Percentiles rank a stretch among this genome's conserved stretches.
Conservation (phyloP, 176 grass and related monocot genomes). For the Urochloa ruziziensis region DNA sequence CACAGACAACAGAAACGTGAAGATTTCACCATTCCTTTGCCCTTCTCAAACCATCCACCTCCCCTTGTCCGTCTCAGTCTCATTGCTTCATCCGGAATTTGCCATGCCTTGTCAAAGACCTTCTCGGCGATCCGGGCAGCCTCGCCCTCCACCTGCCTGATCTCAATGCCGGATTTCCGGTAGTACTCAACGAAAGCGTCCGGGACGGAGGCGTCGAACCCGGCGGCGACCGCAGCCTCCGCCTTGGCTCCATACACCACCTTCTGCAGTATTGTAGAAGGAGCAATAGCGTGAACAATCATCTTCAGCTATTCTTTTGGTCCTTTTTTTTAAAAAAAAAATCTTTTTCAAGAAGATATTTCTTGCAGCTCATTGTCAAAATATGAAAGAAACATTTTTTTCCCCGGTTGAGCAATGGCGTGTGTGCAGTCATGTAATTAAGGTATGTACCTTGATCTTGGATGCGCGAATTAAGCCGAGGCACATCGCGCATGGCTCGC, state of each 20-base stretch:
- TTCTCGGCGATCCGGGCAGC: background rate
- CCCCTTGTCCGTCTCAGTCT: background rate
- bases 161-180: background rate
- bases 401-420: background rate
- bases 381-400: background rate
- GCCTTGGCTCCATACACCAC: constrained; percentile 19
- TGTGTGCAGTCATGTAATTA: no score
- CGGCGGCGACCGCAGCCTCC: background rate
- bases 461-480: constrained; percentile 57
- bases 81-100: background rate
- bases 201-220: background rate
- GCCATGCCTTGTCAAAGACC: background rate
- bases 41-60: background rate
- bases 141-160: background rate
- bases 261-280: background rate
- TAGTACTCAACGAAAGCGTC: background rate
- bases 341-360: background rate
- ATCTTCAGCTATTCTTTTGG: background rate
- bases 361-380: background rate
- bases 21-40: background rate
- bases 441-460: constrained; percentile 51
- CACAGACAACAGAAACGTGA: background rate
- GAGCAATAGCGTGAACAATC: background rate
- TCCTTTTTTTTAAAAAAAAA: background rate
- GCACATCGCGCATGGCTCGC: constrained; percentile 78